A percentile compares a stretch with the other conserved stretches of the same genome.
These are phyloP conservation scores for Fragilaria crotonensis DNA, from an alignment of 108 stramenopile genomes.

Conservation along the genomic window DNA sequence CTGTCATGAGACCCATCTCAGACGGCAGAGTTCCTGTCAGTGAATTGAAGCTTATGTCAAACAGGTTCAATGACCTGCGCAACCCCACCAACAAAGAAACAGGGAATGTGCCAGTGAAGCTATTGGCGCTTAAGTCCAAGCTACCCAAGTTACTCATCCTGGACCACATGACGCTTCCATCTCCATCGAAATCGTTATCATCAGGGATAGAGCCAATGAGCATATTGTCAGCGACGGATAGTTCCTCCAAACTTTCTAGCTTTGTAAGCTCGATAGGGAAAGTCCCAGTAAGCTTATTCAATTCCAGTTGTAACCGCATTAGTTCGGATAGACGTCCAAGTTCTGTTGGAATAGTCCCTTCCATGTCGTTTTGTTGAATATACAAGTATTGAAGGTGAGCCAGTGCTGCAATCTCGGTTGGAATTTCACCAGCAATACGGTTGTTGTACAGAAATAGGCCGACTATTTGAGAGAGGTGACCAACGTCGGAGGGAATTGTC, in stretches of 20 bases:
- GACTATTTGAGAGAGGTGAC: slow-evolving; percentile 6
- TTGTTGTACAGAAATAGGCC: slow-evolving; percentile 19
- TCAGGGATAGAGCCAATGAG: too few relatives aligned
- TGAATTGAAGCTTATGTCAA: slow-evolving; percentile 1
- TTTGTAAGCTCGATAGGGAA: slow-evolving; percentile 23
- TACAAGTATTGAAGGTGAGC: neutral
- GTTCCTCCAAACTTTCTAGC: slow-evolving; percentile 1
- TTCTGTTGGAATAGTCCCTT: slow-evolving; percentile 20
- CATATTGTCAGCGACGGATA: slow-evolving; percentile 9
- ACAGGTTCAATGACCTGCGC: neutral
- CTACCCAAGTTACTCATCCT: too few relatives aligned
- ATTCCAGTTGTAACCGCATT: neutral
- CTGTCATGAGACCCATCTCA: slow-evolving; percentile 20
- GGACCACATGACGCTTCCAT: too few relatives aligned
- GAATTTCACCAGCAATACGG: slow-evolving; percentile 9
- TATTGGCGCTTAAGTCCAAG: too few relatives aligned
- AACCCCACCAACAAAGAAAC: too few relatives aligned
- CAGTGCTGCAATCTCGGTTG: slow-evolving; percentile 1
- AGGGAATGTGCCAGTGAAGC: too few relatives aligned
- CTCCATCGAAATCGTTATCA: too few relatives aligned
- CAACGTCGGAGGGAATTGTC: slow-evolving; percentile 28
- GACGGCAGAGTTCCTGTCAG: slow-evolving; percentile 9
- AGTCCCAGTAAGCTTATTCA: slow-evolving; percentile 25
- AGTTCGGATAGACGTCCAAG: neutral
- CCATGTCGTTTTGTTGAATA: neutral